Base-by-base conservation (phyloP, 805 yeast genomes). In the Yamadazyma endophytica region DNA sequence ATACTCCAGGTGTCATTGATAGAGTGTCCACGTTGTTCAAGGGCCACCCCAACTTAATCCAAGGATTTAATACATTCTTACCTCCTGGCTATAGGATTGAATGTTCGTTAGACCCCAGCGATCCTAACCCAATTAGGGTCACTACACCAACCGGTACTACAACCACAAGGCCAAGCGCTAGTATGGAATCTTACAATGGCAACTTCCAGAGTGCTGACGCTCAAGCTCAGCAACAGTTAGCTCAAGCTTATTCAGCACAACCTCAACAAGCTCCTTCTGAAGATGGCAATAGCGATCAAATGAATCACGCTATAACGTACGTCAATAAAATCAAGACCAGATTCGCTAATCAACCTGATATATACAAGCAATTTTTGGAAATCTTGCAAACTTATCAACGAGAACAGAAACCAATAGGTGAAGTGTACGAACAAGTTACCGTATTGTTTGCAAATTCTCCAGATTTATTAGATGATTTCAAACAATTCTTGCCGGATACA, bases 1-100 rank as follows among this genome's bases (percentile, higher is more conserved):
- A 92, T 56, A 92, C 99, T 0, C 98, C 97, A 0, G 99, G 97
- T 21, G 99, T 92, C 17, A 92, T 92, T 53, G 96, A 90, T 56
- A 71, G 98, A 36, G 98, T 92, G 1, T 86, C 96, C 0, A 74
- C 83, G 2, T 64, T 92, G 34, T 92, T 92, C 57, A 76, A 89
- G 41, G 97, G 97, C 9, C 96, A 88, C 57, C 96, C 96, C 2
- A 77, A 82, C 40, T 70, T 92, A 50, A 90, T 92, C 41, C 97
- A 92, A 60, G 98, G 99, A 0, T 94, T 92, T 61, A 92, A 92
- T 63, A 90, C 99, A 2, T 92, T 92, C 54, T 69, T 92, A 44
- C 99, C 99, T 1, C 96, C 95, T 14, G 99, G 98, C 3, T 92
- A 88, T 61, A 70, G 84, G 42, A 89, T 92, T 43, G 95, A 86